Evolutionary conservation across 2,329 filamentous ascomycete species (phyloP).

Genomic region (Hansfordia pulvinata): DNA sequence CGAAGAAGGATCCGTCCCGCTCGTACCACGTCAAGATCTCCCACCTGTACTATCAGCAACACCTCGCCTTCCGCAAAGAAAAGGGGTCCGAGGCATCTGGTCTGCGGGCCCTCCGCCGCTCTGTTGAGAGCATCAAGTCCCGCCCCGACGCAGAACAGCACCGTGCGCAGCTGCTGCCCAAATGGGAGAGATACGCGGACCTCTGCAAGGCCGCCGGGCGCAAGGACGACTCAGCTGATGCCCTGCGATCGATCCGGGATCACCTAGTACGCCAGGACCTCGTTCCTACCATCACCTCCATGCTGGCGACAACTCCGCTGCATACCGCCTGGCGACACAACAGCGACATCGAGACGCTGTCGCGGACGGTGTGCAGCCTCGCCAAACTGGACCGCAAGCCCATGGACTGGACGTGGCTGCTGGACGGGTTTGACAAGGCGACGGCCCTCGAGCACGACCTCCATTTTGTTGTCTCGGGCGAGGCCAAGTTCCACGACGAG

Average conservation of each 20-base stretch:
- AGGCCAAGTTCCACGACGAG: constrained; percentile 16
- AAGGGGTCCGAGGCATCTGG: too few species aligned
- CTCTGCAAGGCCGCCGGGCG: constrained; percentile 38
- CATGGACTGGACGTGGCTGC: constrained; percentile 40
- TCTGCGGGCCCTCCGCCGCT: constrained; percentile 47
- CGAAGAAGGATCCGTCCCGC: constrained; percentile 16
- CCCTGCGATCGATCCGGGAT: constrained; percentile 46
- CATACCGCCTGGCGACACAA: constrained; percentile 36
- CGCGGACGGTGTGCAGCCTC: constrained; percentile 43
- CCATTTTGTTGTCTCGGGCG: constrained; percentile 28
- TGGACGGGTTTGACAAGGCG: constrained; percentile 36
- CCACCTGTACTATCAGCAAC: constrained; percentile 56
- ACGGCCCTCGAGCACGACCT: constrained; percentile 49
- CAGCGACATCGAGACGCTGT: constrained; percentile 36
- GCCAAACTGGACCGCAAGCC: constrained; percentile 43
- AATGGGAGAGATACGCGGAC: constrained; percentile 55
- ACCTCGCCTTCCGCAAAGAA: constrained; percentile 35
- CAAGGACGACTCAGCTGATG: constrained; percentile 41
- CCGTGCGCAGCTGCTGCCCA: constrained; percentile 44
- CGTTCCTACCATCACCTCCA: constrained; percentile 35
- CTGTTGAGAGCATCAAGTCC: constrained; percentile 46
- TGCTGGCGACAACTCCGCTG: constrained; percentile 35
- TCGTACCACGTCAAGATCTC: constrained; percentile 53
- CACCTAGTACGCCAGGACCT: constrained; percentile 45
- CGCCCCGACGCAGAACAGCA: constrained; percentile 40